A percentile compares a stretch with the other conserved stretches of the same genome.
Conservation (phyloP, 768 basidiomycete genomes). For the Boletus tylopilopsis region DNA sequence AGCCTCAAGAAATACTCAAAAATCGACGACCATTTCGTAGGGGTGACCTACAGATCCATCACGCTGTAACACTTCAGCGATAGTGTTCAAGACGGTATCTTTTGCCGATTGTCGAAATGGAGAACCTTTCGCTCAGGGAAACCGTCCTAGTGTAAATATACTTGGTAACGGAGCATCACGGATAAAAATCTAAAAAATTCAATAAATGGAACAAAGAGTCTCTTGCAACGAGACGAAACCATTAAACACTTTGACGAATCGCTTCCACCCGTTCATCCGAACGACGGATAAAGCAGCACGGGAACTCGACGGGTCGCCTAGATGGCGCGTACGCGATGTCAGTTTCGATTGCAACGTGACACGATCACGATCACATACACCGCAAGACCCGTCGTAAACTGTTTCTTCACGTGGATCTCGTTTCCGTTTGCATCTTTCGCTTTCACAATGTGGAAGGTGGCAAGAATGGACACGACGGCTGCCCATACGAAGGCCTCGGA, state of each 20-base stretch:
- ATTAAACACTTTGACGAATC: slow-evolving; percentile 6
- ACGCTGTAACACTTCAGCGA: too few relatives aligned
- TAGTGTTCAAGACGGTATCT: too few relatives aligned
- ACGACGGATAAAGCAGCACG: slow-evolving; percentile 22
- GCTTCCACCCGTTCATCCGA: slow-evolving; percentile 3
- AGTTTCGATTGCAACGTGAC: background rate
- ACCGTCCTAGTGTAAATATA: too few relatives aligned
- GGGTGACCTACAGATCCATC: too few relatives aligned
- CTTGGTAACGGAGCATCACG: too few relatives aligned
- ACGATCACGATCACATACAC: slow-evolving; percentile 8
- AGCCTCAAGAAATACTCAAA: too few relatives aligned
- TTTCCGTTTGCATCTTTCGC: slow-evolving; percentile 20
- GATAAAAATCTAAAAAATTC: too few relatives aligned
- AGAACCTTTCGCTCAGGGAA: too few relatives aligned
- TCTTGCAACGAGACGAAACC: too few relatives aligned
- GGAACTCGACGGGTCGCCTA: slow-evolving; percentile 22
- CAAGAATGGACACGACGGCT: slow-evolving; percentile 21
- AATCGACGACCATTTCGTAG: too few relatives aligned
- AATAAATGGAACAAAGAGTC: too few relatives aligned
- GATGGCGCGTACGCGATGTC: background rate
- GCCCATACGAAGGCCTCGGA: slow-evolving; percentile 23
- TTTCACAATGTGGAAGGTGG: slow-evolving; percentile 18
- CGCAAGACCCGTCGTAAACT: slow-evolving; percentile 22
- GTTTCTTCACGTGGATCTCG: slow-evolving; percentile 20
- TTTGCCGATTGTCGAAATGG: too few relatives aligned